Evolutionary conservation across 805 yeast genomes (phyloP), one percentile per base, ranked within the genome.

Genomic region (Huiozyma naganishii): DNA sequence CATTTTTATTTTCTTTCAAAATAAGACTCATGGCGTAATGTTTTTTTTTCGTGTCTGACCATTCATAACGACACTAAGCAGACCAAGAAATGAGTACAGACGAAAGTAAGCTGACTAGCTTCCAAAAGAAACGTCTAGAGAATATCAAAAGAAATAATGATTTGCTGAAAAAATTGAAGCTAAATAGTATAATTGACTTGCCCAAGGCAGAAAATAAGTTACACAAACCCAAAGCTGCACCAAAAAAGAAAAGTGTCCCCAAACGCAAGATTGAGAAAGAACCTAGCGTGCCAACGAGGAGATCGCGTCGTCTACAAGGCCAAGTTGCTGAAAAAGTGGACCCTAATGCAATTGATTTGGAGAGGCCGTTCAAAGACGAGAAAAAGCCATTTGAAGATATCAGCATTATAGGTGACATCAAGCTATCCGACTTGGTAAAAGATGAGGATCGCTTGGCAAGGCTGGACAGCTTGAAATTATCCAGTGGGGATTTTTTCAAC

Each of bases 121-220:
- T 84, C 56, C 92, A 84, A 60, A 73, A 68, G 53, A 79, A 78
- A 56, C 64, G 94, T 46, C 79, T 74, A 55, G 85, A 77, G 46
- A 87, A 86, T 57, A 92, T 90, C 47, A 84, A 79, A 49, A 71
- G 97, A 41, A 92, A 90, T 63, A 78, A 79, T 59, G 84, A 79
- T 50, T 72, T 89, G 27, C 68, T 90, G 42, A 71, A 76, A 52
- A 77, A 81, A 50, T 70, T 90, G 50, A 83, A 87, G 50, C 68
- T 90, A 13, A 79, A 77, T 41, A 64, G 76, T 9, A 61, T 39
- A 6, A 39, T 43, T 9, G 33, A 39, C 28, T 29, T 34, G 32
- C 41, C 41, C 3, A 35, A 35, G 28, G 38, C 7, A 6, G 43
- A 27, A 10, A 53, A 49, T 36, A 52, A 37, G 28, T 38, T 55